phyloP scores from a whole-genome alignment of 2,329 filamentous ascomycete species.

The Stagonosporopsis tanaceti region DNA sequence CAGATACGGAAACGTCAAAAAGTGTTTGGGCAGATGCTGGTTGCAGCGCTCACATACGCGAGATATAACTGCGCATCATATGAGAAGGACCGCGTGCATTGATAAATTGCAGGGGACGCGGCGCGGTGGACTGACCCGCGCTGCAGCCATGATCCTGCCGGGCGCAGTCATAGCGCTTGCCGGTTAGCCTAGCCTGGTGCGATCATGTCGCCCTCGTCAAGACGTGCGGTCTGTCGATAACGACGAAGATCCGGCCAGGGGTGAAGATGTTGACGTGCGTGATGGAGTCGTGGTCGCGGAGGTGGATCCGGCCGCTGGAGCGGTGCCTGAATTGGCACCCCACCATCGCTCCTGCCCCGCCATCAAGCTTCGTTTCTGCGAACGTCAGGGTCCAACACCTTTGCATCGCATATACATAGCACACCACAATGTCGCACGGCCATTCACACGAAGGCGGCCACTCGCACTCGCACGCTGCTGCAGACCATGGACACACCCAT shows the following conservation, averaged over 20 bases:
- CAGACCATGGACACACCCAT: conserved; percentile 91
- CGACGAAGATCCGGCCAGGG: not conserved
- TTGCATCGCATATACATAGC: not conserved
- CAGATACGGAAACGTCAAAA: conserved; percentile 1
- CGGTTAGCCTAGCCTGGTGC: conserved; percentile 8
- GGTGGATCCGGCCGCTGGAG: conserved; percentile 8
- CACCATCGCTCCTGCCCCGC: conserved; percentile 34
- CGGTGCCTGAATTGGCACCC: conserved; percentile 14
- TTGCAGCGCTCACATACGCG: conserved; percentile 12
- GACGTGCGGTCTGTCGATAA: not conserved
- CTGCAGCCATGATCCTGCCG: conserved; percentile 22
- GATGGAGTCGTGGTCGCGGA: conserved; percentile 5
- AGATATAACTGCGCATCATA: conserved; percentile 25
- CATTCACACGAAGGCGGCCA: conserved; percentile 44
- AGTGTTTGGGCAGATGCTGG: conserved; percentile 20
- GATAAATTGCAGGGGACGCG: conserved; percentile 26
- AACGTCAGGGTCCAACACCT: conserved; percentile 14
- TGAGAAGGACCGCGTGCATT: conserved; percentile 19
- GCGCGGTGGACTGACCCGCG: conserved; percentile 13
- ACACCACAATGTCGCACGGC: conserved; percentile 39
- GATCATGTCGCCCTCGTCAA: conserved; percentile 4
- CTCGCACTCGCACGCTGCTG: conserved; percentile 61
- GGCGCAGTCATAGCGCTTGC: conserved; percentile 10
- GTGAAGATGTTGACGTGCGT: not conserved
- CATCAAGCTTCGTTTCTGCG: conserved; percentile 23